Evolutionary conservation across 2,329 filamentous ascomycete species (phyloP).

Genomic region (Iodosphaeria phyllophila): DNA sequence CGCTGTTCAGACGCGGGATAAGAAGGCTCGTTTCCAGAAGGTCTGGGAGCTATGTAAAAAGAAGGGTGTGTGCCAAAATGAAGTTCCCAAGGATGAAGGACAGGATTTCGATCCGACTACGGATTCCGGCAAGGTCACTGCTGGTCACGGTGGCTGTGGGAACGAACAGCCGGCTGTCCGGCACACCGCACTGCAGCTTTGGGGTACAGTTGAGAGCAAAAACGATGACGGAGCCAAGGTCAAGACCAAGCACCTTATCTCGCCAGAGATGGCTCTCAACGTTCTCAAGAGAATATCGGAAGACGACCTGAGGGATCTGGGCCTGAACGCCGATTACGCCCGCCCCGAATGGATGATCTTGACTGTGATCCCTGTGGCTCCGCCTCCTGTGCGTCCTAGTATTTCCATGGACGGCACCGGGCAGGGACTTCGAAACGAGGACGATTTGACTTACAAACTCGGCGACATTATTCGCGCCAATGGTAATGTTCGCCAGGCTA

Average conservation of each 20-base stretch:
- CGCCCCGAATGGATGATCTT: slow-evolving; percentile 97
- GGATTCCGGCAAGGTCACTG: slow-evolving; percentile 30
- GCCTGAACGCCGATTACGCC: slow-evolving; percentile 85
- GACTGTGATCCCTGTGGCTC: slow-evolving; percentile 85
- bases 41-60: slow-evolving; percentile 88
- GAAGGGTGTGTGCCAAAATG: slow-evolving; percentile 69
- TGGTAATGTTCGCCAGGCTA: slow-evolving; percentile 78
- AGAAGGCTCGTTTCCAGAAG: slow-evolving; percentile 81
- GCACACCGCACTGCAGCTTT: slow-evolving; percentile 69
- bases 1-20: slow-evolving; percentile 71
- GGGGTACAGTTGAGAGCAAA: slow-evolving; percentile 56
- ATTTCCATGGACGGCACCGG: slow-evolving; percentile 93
- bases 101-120: slow-evolving; percentile 48
- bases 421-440: slow-evolving; percentile 83
- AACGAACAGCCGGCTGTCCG: slow-evolving; percentile 79
- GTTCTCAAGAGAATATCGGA: slow-evolving; percentile 76
- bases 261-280: slow-evolving; percentile 65
- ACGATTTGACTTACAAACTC: slow-evolving; percentile 98
- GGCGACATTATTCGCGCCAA: slow-evolving; percentile 98
- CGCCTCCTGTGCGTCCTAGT: slow-evolving; percentile 87
- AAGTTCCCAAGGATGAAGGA: slow-evolving; percentile 51
- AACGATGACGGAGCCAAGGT: slow-evolving; percentile 56
- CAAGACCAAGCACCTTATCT: slow-evolving; percentile 66
- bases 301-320: slow-evolving; percentile 68
- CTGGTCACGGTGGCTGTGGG: slow-evolving; percentile 79